phyloP scores from a whole-genome alignment of 495 filamentous ascomycete species.

The Trichoderma gamsii region DNA sequence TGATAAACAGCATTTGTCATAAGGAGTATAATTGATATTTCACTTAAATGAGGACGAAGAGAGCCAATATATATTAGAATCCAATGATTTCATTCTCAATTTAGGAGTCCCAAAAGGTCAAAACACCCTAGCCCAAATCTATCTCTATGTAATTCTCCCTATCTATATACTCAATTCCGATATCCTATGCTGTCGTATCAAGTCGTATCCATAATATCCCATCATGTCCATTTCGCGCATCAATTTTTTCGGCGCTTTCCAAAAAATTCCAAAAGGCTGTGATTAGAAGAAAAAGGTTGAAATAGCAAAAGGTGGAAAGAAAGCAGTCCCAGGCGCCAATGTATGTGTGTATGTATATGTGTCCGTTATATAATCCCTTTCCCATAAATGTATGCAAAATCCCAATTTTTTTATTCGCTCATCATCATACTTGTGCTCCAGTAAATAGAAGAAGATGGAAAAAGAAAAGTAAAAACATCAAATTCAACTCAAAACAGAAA shows the following conservation, averaged over 20 bases:
- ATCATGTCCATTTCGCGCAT: neutral
- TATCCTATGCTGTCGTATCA: neutral
- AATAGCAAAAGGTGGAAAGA: no score
- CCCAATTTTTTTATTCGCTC: slow-evolving; percentile 2
- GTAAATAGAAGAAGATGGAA: neutral
- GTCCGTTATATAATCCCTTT: neutral
- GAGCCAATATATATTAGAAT: neutral
- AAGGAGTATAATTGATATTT: neutral
- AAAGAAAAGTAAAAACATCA: neutral
- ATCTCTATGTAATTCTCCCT: neutral
- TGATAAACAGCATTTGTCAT: neutral
- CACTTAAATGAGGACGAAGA: neutral
- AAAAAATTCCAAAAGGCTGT: neutral
- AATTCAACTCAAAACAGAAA: neutral
- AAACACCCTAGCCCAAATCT: neutral
- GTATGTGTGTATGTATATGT: slow-evolving; percentile 11
- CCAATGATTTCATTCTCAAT: neutral
- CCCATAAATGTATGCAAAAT: neutral
- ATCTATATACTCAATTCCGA: neutral
- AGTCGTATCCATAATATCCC: neutral
- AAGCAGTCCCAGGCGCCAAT: neutral
- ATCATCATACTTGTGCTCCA: neutral
- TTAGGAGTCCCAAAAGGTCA: neutral
- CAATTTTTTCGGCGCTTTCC: neutral
- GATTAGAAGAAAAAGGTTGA: neutral